A percentile compares a stretch with the other conserved stretches of the same genome.
Conservation (phyloP, 2,329 filamentous ascomycete species). For the Epichloe scottii region DNA sequence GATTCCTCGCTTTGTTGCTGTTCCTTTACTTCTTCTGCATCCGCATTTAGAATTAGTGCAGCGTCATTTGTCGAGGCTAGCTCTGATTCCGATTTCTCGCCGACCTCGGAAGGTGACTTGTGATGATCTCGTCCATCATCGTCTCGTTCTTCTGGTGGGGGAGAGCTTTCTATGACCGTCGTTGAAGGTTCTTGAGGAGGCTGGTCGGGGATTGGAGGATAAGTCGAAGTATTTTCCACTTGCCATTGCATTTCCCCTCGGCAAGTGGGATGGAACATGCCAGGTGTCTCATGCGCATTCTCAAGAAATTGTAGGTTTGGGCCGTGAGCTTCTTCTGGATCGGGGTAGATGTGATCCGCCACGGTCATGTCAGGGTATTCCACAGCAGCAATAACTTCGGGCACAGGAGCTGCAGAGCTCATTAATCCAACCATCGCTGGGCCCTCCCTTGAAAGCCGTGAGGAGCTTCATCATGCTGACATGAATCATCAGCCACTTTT, state of each 20-base stretch:
- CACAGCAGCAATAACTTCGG: background rate
- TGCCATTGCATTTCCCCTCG: background rate
- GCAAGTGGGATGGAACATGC: background rate
- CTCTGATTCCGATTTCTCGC: background rate
- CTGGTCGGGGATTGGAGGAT: background rate
- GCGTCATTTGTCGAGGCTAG: background rate
- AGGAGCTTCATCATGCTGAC: background rate
- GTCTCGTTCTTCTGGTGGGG: background rate
- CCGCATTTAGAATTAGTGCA: background rate
- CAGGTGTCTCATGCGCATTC: background rate
- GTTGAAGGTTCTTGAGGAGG: background rate
- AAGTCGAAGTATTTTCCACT: background rate
- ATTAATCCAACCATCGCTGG: background rate
- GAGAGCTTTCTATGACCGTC: slow-evolving; percentile 1
- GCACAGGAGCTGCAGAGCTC: background rate
- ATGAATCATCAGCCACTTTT: background rate
- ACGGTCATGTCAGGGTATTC: slow-evolving; percentile 1
- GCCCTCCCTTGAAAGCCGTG: background rate
- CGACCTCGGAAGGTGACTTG: background rate
- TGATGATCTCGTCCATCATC: background rate
- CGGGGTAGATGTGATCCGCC: background rate
- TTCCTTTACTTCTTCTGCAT: background rate
- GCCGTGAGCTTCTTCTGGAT: slow-evolving; percentile 6
- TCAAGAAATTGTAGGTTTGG: slow-evolving; percentile 7
- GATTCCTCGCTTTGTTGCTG: slow-evolving; percentile 6